These are phyloP conservation scores for Neodidymelliopsis sp. DNA, from an alignment of 2,329 filamentous ascomycete genomes.

Conservation along the genomic window DNA sequence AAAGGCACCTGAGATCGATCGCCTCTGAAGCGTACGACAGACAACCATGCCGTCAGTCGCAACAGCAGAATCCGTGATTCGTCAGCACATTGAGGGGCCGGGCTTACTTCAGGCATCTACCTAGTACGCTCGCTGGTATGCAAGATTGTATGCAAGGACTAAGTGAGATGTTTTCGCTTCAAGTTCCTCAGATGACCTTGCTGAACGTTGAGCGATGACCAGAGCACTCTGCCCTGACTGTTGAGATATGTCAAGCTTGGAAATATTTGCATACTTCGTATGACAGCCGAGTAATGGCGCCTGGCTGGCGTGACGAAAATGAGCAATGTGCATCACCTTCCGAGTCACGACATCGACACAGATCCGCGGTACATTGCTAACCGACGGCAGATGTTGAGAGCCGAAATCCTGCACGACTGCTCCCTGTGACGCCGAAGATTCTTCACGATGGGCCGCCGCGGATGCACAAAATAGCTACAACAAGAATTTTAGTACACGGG, in stretches of 20 bases:
- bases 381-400: slow-evolving; percentile 5
- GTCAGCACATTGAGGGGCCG: not conserved
- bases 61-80: not conserved
- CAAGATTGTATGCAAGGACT: not conserved
- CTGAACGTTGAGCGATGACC: not conserved
- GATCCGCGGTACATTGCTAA: not conserved
- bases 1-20: slow-evolving; percentile 1
- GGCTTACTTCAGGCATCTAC: not conserved
- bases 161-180: not conserved
- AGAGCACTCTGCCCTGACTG: not conserved
- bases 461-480: slow-evolving; percentile 14
- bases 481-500: slow-evolving; percentile 6
- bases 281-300: slow-evolving; percentile 1
- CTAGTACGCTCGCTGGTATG: not conserved
- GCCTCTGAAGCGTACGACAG: not conserved
- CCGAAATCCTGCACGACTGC: slow-evolving; percentile 3
- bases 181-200: not conserved
- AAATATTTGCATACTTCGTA: not conserved
- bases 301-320: not conserved
- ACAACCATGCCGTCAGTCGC: slow-evolving; percentile 9
- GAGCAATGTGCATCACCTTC: slow-evolving; percentile 6
- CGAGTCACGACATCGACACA: slow-evolving; percentile 1
- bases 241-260: not conserved
- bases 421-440: slow-evolving; percentile 10
- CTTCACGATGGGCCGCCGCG: slow-evolving; percentile 4